Base-by-base conservation (phyloP, 1,139 yeast genomes). In the Arxiozyma telluris region DNA sequence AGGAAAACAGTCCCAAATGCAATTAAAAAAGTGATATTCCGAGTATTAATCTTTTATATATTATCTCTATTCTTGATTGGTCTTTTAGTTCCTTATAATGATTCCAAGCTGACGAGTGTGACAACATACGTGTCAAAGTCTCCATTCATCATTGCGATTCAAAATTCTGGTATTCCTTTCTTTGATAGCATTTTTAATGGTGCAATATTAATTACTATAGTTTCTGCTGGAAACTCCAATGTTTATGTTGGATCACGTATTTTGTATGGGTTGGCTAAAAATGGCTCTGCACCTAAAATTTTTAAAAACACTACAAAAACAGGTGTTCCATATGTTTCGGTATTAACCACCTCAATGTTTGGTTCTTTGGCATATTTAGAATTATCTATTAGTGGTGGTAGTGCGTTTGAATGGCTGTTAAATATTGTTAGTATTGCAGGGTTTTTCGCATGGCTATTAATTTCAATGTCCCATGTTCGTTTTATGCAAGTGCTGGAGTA, bases 1-100 rank as follows among this genome's bases (percentile, higher is more conserved):
- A 77, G 87, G 67, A 81, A 79, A 60, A 78, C 93, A 17, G 87
- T 91, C 53, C 96, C 96, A 55, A 78, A 78, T 56, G 96, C 96
- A 41, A 87, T 88, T 64, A 81, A 84, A 63, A 87, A 87, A 65
- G 95, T 89, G 41, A 80, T 89, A 61, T 79, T 82, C 73, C 81
- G 97, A 71, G 87, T 91, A 61, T 70, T 87, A 59, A 73, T 89
- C 54, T 87, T 90, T 68, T 91, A 87, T 76, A 82, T 90, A 65
- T 76, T 86, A 20, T 82, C 91, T n/a, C 78, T 90, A 61, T 77
- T 89, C 65, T 86, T 89, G 73, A 79, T 87, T 66, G 96, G 97
- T 38, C 71, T 89, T 63, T 76, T 87, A 56, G 91, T 89, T 51
- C 96, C 97, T 46, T 88, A 70, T 67, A 76, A 87, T 61, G 93